Base-by-base conservation (phyloP, 1,284 basidiomycete species). In the Boletus semigastroideus region DNA sequence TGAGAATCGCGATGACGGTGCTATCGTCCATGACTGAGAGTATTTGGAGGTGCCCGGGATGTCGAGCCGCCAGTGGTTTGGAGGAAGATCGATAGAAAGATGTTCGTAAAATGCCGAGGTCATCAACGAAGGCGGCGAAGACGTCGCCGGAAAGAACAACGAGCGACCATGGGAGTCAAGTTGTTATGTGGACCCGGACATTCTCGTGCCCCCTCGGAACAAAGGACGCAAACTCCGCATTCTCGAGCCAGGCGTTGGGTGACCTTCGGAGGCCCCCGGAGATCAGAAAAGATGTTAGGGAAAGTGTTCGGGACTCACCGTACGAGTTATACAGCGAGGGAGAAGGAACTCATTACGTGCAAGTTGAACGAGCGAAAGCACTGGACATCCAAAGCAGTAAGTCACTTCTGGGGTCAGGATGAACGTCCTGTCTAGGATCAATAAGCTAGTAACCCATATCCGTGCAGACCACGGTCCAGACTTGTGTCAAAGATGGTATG, bases 11-110 rank as follows among this genome's bases (percentile, higher is more conserved):
- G 57, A 60, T 9, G 59, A 62, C n/a, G 59, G 61, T n/a, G 42
- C 38, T 41, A 61, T 52, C n/a, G 68, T 67, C n/a, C 69, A 68
- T 20, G 65, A 66, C 46, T 72, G 66, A n/a, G 72, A 72, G 58
- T 72, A 72, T 46, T 57, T 72, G 45, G 72, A 72, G 5, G 45
- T 54, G 43, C 63, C 64, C 16, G 3, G 34, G 42, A 61, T 10
- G 0, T 55, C 53, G 37, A 46, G 34, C 4, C 13, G 9, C n/a
- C n/a, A 36, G 40, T 53, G 48, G 11, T 50, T 42, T 20, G 48
- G 40, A 16, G 57, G 55, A 48, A 54, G 38, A 16, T 53, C 16
- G 20, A 73, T 25, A 13, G 66, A 70, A 13, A 73, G 56, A 42
- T 72, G 70, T 51, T 73, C 72, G 42, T 56, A 64, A 54, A 65